Conservation (phyloP, 2,329 filamentous ascomycete genomes). For the Claviceps monticola region DNA sequence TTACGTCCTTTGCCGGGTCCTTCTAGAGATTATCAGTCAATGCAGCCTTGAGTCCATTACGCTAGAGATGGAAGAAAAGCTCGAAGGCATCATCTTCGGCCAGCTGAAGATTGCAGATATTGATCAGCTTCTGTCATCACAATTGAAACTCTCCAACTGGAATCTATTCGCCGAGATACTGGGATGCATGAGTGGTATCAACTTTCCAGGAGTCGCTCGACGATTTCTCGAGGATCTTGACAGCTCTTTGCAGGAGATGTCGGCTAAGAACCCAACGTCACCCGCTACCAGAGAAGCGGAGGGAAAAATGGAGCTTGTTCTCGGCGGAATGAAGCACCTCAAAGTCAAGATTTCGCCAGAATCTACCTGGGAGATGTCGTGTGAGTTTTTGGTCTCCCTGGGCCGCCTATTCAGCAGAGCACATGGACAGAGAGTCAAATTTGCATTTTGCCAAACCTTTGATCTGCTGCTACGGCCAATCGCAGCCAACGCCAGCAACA, state of each 20-base stretch:
- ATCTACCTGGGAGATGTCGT: constrained; percentile 71
- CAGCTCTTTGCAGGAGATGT: constrained; percentile 59
- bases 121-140: constrained; percentile 63
- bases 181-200: constrained; percentile 90
- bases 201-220: constrained; percentile 71
- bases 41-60: constrained; percentile 74
- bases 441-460: constrained; percentile 85
- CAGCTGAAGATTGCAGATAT: constrained; percentile 82
- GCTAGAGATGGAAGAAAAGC: constrained; percentile 79
- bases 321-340: constrained; percentile 84
- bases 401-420: constrained; percentile 72
- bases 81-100: constrained; percentile 93
- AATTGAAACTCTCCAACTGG: constrained; percentile 87
- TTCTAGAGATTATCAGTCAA: constrained; percentile 88
- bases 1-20: constrained; percentile 83
- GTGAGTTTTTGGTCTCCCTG: constrained; percentile 73
- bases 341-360: constrained; percentile 61
- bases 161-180: constrained; percentile 83
- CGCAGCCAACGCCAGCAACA: constrained; percentile 62
- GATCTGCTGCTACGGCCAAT: constrained; percentile 78
- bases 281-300: constrained; percentile 53
- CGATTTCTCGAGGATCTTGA: constrained; percentile 75
- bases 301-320: constrained; percentile 70
- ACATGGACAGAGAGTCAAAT: constrained; percentile 81
- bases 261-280: constrained; percentile 49